These are phyloP conservation scores for Vararia minispora DNA, from an alignment of 768 basidiomycete species.

Conservation along the genomic window DNA sequence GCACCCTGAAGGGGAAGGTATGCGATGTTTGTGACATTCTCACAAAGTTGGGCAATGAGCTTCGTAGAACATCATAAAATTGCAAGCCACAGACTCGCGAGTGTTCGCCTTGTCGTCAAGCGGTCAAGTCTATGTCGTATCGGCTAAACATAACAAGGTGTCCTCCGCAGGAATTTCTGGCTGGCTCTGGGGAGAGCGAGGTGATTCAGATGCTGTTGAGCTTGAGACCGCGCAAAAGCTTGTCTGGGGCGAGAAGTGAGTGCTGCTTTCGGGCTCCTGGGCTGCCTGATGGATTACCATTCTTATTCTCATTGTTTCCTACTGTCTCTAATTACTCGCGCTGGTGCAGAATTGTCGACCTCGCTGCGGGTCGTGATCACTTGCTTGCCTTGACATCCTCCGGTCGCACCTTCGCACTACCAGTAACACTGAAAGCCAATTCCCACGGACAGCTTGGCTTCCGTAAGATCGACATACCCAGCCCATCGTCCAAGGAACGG, in stretches of 20 bases:
- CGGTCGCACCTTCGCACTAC: slow-evolving; percentile 73
- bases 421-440: slow-evolving; percentile 67
- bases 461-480: slow-evolving; percentile 44
- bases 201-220: slow-evolving; percentile 45
- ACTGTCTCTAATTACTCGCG: background rate
- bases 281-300: background rate
- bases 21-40: too few species aligned
- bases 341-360: slow-evolving; percentile 48
- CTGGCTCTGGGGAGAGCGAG: slow-evolving; percentile 46
- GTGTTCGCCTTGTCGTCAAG: slow-evolving; percentile 73
- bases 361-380: slow-evolving; percentile 65
- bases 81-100: slow-evolving; percentile 48
- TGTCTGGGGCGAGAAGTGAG: slow-evolving; percentile 56
- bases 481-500: slow-evolving; percentile 22
- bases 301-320: slow-evolving; percentile 10
- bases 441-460: slow-evolving; percentile 76
- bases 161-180: slow-evolving; percentile 13
- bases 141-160: slow-evolving; percentile 34
- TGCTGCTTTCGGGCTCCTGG: background rate
- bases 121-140: slow-evolving; percentile 64
- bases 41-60: background rate
- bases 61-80: slow-evolving; percentile 51
- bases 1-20: slow-evolving; percentile 59
- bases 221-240: slow-evolving; percentile 47
- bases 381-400: slow-evolving; percentile 59